Evolutionary conservation across 2,329 filamentous ascomycete species (phyloP).

Genomic region (Cercospora sesami): DNA sequence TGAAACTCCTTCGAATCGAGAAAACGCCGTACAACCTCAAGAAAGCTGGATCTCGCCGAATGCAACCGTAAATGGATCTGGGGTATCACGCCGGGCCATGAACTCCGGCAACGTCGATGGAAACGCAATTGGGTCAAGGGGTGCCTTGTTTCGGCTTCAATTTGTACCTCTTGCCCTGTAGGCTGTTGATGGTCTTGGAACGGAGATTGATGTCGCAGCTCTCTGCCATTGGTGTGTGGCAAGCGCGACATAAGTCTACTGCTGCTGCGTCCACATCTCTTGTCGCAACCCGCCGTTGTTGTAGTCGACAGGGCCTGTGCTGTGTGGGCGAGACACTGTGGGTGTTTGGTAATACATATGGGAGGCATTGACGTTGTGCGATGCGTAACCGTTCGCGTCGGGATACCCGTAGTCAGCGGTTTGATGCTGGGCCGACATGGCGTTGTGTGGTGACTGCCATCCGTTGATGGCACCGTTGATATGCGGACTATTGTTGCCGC

Average conservation of each 20-base stretch:
- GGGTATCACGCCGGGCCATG: constrained; percentile 32
- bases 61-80: constrained; percentile 27
- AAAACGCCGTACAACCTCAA: constrained; percentile 21
- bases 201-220: background rate
- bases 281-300: constrained; percentile 50
- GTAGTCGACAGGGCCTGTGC: constrained; percentile 64
- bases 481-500: constrained; percentile 81
- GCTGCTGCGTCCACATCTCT: constrained; percentile 55
- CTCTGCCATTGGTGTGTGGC: background rate
- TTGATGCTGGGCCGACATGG: constrained; percentile 64
- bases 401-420: constrained; percentile 83
- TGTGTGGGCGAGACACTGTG: constrained; percentile 68
- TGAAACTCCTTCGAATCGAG: constrained; percentile 17
- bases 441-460: constrained; percentile 83
- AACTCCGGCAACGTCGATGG: constrained; percentile 27
- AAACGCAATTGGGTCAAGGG: constrained; percentile 22
- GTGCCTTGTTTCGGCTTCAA: background rate
- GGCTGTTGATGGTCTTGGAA: background rate
- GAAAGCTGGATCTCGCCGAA: constrained; percentile 23
- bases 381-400: constrained; percentile 40
- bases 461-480: constrained; percentile 66
- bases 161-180: background rate
- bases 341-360: constrained; percentile 73
- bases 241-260: constrained; percentile 19
- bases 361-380: constrained; percentile 59